phyloP scores from a whole-genome alignment of 176 grass and related monocot species.

The Cenchrus purpureus region DNA sequence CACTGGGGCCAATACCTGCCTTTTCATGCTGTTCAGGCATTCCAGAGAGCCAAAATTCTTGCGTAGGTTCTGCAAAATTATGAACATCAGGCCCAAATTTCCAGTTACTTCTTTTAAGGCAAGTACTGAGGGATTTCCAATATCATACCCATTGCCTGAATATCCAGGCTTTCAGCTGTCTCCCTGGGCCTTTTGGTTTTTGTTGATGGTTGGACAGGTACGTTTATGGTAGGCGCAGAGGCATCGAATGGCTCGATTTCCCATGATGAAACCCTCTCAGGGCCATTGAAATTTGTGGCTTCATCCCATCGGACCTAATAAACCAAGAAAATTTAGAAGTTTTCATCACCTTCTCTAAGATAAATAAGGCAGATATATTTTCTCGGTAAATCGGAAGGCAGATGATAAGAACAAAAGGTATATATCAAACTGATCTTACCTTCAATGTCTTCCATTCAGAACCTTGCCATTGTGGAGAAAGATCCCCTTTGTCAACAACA shows the following conservation, averaged over 20 bases:
- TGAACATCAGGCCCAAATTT: not conserved
- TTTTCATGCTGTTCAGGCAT: conserved; percentile 52
- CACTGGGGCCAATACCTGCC: conserved; percentile 31
- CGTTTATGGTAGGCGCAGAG: conserved; percentile 47
- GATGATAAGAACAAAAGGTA: not conserved
- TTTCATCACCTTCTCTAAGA: not conserved
- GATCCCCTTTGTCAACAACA: conserved; percentile 69
- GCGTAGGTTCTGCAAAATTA: conserved; percentile 49
- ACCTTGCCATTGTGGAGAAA: conserved; percentile 74
- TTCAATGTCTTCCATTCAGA: conserved; percentile 93
- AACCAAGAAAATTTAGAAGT: not conserved
- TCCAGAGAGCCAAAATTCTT: conserved; percentile 64
- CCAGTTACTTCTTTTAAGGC: not conserved
- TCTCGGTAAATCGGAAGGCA: not conserved
- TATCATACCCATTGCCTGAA: conserved; percentile 45
- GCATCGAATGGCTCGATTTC: conserved; percentile 76
- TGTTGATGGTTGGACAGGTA: conserved; percentile 44
- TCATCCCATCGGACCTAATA: conserved; percentile 97
- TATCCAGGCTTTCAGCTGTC: conserved; percentile 41
- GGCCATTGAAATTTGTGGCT: conserved; percentile 58
- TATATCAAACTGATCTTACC: conserved; percentile 41
- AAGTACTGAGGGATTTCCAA: conserved; percentile 5
- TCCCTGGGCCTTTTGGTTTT: conserved; percentile 77
- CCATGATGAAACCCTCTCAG: conserved; percentile 91
- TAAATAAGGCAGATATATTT: not conserved